These are phyloP conservation scores for Jimgerdemannia flammicorona DNA, from an alignment of 192 early-diverging fungal species.

Conservation along the genomic window DNA sequence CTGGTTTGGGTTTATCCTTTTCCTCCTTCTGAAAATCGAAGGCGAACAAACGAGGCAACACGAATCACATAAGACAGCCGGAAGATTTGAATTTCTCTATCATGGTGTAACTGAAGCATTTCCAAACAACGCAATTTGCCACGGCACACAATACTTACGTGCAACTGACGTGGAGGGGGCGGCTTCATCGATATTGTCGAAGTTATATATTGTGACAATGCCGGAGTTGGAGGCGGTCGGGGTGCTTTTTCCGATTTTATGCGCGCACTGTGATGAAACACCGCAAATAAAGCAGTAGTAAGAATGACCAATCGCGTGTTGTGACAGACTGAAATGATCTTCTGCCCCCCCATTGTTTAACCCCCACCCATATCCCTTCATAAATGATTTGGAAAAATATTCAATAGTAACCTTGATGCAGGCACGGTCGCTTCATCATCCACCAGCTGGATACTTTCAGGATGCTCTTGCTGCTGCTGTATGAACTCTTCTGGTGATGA, in stretches of 20 bases:
- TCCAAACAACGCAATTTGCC: too few relatives aligned
- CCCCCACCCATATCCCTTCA: not conserved
- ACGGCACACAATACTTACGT: too few relatives aligned
- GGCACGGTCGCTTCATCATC: not conserved
- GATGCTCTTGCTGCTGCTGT: not conserved
- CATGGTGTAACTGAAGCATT: too few relatives aligned
- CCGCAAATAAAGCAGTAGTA: too few relatives aligned
- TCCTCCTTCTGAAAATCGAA: not conserved
- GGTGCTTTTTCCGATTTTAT: not conserved
- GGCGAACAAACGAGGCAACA: too few relatives aligned
- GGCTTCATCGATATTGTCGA: not conserved
- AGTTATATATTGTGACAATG: not conserved
- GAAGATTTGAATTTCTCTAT: too few relatives aligned
- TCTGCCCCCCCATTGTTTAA: not conserved
- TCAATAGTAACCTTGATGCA: not conserved
- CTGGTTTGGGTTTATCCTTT: constrained; percentile 38
- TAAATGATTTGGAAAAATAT: not conserved
- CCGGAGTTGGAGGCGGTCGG: not conserved
- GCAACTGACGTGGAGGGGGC: not conserved
- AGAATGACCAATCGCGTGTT: too few relatives aligned
- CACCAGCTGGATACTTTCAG: not conserved
- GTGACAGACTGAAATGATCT: not conserved
- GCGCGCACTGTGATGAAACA: not conserved
- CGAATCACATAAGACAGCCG: too few relatives aligned
- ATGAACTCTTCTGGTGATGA: not conserved